A percentile compares a stretch with the other conserved stretches of the same genome.
Evolutionary conservation across 2,329 filamentous ascomycete genomes (phyloP).

Genomic region (Fusarium solani-melongenae): DNA sequence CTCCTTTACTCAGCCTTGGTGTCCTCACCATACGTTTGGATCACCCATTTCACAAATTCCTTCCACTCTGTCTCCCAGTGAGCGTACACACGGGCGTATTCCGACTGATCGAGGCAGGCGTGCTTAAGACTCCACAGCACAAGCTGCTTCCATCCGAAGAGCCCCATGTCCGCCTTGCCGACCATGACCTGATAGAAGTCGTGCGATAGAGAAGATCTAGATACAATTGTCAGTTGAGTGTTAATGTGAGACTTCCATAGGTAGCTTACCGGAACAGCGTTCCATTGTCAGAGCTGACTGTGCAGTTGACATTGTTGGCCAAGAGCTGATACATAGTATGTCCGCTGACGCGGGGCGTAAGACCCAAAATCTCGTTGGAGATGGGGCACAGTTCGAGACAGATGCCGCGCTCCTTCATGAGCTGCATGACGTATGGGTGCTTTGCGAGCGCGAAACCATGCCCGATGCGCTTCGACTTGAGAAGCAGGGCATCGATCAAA

Average conservation of each 20-base stretch:
- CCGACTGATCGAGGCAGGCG: constrained; percentile 60
- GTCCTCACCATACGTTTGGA: constrained; percentile 52
- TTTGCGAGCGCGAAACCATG: constrained; percentile 77
- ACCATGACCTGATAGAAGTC: constrained; percentile 84
- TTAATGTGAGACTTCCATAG: neutral
- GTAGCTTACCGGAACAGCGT: constrained; percentile 73
- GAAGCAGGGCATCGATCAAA: constrained; percentile 73
- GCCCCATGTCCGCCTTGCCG: constrained; percentile 72
- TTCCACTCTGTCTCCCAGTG: constrained; percentile 69
- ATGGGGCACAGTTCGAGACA: constrained; percentile 83
- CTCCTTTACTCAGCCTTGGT: constrained; percentile 4
- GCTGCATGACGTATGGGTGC: constrained; percentile 73
- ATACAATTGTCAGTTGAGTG: neutral
- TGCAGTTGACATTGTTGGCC: constrained; percentile 79
- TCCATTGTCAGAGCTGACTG: constrained; percentile 80
- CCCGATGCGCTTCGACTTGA: constrained; percentile 76
- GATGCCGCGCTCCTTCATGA: constrained; percentile 71
- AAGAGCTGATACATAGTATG: constrained; percentile 76
- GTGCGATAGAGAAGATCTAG: constrained; percentile 75
- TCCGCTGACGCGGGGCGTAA: constrained; percentile 72
- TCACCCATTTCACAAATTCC: constrained; percentile 65
- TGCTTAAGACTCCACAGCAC: constrained; percentile 72
- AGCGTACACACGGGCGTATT: constrained; percentile 50
- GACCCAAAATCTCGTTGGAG: constrained; percentile 79
- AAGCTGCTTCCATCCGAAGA: constrained; percentile 79